Percentiles rank a stretch among this genome's conserved stretches.
These are phyloP conservation scores for Bimuria novae-zelandiae DNA, from an alignment of 2,329 filamentous ascomycete species.

Conservation along the genomic window DNA sequence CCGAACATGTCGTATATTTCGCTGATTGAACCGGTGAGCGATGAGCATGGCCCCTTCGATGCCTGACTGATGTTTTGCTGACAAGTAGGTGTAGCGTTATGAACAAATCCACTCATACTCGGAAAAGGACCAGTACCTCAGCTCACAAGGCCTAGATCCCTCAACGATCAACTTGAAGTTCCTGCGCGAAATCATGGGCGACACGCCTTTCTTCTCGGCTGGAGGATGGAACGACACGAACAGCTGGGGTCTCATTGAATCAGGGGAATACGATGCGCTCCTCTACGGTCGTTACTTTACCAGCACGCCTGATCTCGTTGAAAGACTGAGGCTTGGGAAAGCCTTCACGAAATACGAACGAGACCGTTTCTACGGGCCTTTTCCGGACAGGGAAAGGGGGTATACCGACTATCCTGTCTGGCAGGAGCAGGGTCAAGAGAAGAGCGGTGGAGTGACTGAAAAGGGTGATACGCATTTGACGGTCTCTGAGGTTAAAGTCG, in stretches of 20 bases:
- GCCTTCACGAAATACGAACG: conserved; percentile 47
- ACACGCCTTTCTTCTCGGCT: conserved; percentile 60
- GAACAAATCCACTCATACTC: conserved; percentile 57
- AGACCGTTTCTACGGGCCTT: conserved; percentile 28
- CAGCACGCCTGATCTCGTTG: conserved; percentile 52
- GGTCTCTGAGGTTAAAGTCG: not conserved
- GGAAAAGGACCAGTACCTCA: conserved; percentile 57
- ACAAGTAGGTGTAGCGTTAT: conserved; percentile 41
- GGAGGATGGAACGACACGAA: conserved; percentile 59
- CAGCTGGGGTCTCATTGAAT: conserved; percentile 55
- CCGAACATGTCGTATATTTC: conserved; percentile 58
- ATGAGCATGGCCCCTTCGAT: not conserved
- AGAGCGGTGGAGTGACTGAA: not conserved
- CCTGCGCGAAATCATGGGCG: conserved; percentile 57
- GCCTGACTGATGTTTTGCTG: not conserved
- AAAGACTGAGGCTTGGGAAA: conserved; percentile 44
- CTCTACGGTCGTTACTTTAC: conserved; percentile 52
- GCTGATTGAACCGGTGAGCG: conserved; percentile 56
- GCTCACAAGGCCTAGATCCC: conserved; percentile 52
- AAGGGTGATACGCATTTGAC: not conserved
- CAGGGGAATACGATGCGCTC: conserved; percentile 40
- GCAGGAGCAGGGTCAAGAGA: not conserved
- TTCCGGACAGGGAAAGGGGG: conserved; percentile 18
- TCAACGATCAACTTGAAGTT: conserved; percentile 50
- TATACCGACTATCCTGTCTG: conserved; percentile 25